Conservation (phyloP, 345 rosid species). For the Pseudoturritis turrita region DNA sequence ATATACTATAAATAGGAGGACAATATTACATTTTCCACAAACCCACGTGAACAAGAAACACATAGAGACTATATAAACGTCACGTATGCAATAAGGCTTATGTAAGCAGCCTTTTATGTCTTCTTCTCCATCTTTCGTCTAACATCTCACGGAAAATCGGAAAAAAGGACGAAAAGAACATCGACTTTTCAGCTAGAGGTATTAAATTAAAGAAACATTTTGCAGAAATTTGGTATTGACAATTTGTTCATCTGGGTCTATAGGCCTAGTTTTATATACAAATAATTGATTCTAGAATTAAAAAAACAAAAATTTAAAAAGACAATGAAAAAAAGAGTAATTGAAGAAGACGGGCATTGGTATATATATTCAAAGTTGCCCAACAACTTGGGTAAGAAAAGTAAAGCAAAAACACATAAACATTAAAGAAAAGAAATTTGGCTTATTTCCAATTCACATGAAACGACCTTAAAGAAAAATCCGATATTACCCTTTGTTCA, state of each 20-base stretch:
- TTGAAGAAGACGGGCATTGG: conserved; percentile 14
- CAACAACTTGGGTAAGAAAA: conserved; percentile 5
- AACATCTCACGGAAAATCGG: not conserved
- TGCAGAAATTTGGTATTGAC: conserved; percentile 27
- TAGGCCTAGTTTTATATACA: not conserved
- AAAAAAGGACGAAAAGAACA: not conserved
- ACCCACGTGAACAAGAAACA: conserved; percentile 12
- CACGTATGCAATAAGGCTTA: conserved; percentile 28
- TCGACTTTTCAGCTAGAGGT: conserved; percentile 11
- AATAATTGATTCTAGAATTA: not conserved
- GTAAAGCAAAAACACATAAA: not conserved
- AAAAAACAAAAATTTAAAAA: not conserved
- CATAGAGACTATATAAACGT: conserved; percentile 7
- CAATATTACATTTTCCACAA: not conserved
- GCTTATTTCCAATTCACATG: not conserved
- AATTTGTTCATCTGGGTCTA: conserved; percentile 6
- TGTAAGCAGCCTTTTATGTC: conserved; percentile 10
- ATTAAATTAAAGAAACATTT: not conserved
- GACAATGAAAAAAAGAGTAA: not conserved
- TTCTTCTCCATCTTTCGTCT: not conserved
- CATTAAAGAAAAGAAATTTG: not conserved
- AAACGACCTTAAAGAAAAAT: not conserved
- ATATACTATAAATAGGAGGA: not conserved
- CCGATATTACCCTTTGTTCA: not conserved
- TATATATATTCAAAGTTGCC: conserved; percentile 26